phyloP scores from a whole-genome alignment of 331 rosid species.

The Erythrophleum ivorense region DNA sequence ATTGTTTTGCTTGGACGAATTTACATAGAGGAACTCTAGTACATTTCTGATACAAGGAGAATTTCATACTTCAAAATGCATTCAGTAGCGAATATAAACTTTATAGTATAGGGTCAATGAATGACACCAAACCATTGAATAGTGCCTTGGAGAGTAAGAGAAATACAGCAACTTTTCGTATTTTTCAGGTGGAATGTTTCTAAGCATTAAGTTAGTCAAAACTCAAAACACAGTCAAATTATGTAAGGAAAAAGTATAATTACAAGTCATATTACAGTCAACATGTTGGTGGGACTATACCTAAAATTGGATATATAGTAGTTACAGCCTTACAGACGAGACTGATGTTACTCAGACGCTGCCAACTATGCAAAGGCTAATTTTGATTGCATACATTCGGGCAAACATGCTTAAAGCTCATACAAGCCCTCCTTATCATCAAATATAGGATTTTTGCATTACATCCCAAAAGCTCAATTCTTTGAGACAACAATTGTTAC shows the following conservation, averaged over 20 bases:
- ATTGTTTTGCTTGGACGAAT: background rate
- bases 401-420: background rate
- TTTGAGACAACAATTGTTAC: background rate
- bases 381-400: background rate
- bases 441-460: background rate
- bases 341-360: background rate
- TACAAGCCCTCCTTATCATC: background rate
- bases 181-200: background rate
- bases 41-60: background rate
- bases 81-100: background rate
- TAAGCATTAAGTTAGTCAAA: background rate
- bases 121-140: background rate
- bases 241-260: background rate
- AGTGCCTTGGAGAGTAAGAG: background rate
- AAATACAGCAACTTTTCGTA: background rate
- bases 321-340: background rate
- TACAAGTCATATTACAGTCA: background rate
- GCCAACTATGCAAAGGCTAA: background rate
- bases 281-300: background rate
- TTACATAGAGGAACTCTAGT: background rate
- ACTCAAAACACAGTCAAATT: background rate
- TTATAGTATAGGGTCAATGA: background rate
- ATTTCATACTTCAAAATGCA: background rate
- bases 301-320: background rate
- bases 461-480: background rate